Conservation (phyloP, 2,329 filamentous ascomycete species). For the Colletotrichum incanum region DNA sequence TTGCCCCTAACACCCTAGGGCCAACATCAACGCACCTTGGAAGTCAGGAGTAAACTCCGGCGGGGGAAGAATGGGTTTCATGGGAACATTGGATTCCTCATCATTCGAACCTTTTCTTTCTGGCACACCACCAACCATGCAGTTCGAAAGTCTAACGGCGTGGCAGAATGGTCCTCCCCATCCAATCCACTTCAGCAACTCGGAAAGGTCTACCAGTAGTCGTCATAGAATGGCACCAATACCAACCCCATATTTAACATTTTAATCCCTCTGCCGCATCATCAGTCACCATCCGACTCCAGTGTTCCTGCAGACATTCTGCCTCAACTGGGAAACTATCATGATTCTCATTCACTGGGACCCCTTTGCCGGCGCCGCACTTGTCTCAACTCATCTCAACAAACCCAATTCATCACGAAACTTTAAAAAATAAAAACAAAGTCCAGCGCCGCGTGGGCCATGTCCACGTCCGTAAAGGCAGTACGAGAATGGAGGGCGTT, state of each 20-base stretch:
- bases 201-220: neutral
- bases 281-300: neutral
- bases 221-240: neutral
- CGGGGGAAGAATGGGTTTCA: constrained; percentile 9
- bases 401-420: neutral
- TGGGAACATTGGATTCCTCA: neutral
- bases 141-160: neutral
- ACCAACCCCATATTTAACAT: neutral
- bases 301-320: neutral
- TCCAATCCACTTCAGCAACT: neutral
- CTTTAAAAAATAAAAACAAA: neutral
- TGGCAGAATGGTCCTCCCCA: neutral
- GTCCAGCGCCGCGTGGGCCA: neutral
- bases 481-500: neutral
- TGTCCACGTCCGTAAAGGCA: neutral
- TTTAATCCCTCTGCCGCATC: neutral
- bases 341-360: neutral
- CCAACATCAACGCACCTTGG: neutral
- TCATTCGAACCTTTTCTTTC: neutral
- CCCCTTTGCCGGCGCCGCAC: neutral
- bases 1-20: too few relatives aligned
- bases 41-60: constrained; percentile 29
- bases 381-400: neutral
- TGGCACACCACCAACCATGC: neutral
- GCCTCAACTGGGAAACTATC: neutral